Base-by-base conservation (phyloP, 1,284 basidiomycete species). In the Ganoderma resinaceum region DNA sequence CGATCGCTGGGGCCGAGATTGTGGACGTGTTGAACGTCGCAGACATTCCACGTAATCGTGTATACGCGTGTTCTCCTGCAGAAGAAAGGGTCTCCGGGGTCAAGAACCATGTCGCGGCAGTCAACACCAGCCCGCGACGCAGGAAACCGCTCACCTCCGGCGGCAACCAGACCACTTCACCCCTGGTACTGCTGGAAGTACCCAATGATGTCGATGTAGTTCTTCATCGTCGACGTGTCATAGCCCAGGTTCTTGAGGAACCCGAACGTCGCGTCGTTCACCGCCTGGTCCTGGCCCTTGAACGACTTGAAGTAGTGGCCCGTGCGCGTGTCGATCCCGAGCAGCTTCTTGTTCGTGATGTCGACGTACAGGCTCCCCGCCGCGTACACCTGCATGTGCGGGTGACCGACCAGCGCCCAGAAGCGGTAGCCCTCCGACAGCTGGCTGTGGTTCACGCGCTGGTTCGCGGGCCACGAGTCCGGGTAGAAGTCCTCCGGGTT, bases 391-490 rank as follows among this genome's bases (percentile, higher is more conserved):
- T 55, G 52, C 52, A 55, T 55, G 52, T 55, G 52, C 18, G 52
- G 52, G 14, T 55, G 1, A 3, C 52, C 52, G 11, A 55, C 52
- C 14, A 33, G 52, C 16, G 52, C 52, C 52, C 52, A 55, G 52
- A 55, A 55, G 52, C 52, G 52, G 52, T 55, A 55, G n/a, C 52
- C 52, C 31, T 55, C 52, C 52, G 52, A 55, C 0, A 55, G 52
- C 52, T 55, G 52, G 52, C 52, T 55, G 52, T 55, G 52, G 52
- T 55, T 55, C 52, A 55, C 52, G 52, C 52, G 52, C 52, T 55
- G 52, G 52, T 29, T 55, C 29, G 52, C 52, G 12, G 29, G 52
- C 52, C 52, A 55, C 52, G 52, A 31, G 52, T 55, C 52, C 18
- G 52, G 52, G 31, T 55, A 55, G 52, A 55, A 55, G 52, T 55